A percentile compares a stretch with the other conserved stretches of the same genome.
Conservation (phyloP, 2,329 filamentous ascomycete species). For the Calonectria naviculata region DNA sequence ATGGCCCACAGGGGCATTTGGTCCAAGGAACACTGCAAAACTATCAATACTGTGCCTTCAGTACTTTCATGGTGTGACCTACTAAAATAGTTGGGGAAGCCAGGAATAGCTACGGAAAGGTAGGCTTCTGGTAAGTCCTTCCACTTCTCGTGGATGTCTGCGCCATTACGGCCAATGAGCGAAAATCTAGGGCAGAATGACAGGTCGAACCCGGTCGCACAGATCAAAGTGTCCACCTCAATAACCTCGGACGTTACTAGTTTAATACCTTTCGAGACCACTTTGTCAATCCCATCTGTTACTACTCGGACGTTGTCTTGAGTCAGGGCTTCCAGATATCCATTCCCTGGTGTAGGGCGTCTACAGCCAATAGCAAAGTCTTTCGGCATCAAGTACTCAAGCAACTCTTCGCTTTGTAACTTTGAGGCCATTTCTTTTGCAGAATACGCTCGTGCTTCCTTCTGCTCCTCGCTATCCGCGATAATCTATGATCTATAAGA, state of each 20-base stretch:
- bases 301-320: slow-evolving; percentile 6
- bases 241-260: background rate
- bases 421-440: slow-evolving; percentile 5
- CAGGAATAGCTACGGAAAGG: slow-evolving; percentile 10
- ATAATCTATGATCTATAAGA: background rate
- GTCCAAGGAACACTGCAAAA: background rate
- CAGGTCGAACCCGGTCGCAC: slow-evolving; percentile 19
- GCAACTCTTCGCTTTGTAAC: background rate
- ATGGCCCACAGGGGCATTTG: slow-evolving; percentile 6
- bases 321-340: slow-evolving; percentile 14
- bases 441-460: background rate
- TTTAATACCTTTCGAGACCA: background rate
- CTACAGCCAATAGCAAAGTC: slow-evolving; percentile 19
- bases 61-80: background rate
- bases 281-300: background rate
- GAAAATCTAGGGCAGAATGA: slow-evolving; percentile 16
- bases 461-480: slow-evolving; percentile 6
- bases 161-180: background rate
- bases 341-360: slow-evolving; percentile 15
- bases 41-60: background rate
- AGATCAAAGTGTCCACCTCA: slow-evolving; percentile 12
- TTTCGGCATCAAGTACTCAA: slow-evolving; percentile 2
- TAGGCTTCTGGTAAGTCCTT: slow-evolving; percentile 9
- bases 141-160: slow-evolving; percentile 3
- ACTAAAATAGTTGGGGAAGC: slow-evolving; percentile 25